These are phyloP conservation scores for Cladosporium sp. DNA, from an alignment of 2,329 filamentous ascomycete genomes.

Conservation along the genomic window DNA sequence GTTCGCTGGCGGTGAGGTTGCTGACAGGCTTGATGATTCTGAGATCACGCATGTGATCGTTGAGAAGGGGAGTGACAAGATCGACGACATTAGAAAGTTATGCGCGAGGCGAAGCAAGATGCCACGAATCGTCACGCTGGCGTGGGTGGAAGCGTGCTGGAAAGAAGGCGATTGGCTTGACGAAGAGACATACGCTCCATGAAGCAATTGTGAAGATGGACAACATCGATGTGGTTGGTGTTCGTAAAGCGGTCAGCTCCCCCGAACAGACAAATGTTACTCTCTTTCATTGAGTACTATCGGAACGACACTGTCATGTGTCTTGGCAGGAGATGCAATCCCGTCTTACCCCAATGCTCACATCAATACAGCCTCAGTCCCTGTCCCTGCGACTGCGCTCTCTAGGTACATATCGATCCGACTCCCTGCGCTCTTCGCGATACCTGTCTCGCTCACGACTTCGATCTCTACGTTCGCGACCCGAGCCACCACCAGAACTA, in stretches of 20 bases:
- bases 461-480: constrained; percentile 25
- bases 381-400: constrained; percentile 12
- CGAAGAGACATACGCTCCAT: constrained; percentile 58
- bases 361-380: neutral
- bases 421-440: constrained; percentile 34
- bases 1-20: constrained; percentile 69
- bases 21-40: constrained; percentile 52
- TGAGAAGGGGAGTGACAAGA: constrained; percentile 48
- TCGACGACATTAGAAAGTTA: constrained; percentile 26
- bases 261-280: neutral
- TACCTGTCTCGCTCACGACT: constrained; percentile 34
- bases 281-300: neutral
- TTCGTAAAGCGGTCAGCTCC: neutral
- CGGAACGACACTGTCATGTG: neutral
- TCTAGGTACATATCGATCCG: constrained; percentile 38
- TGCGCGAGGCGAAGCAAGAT: constrained; percentile 42
- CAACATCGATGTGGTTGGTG: too few relatives aligned
- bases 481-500: constrained; percentile 16
- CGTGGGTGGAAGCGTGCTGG: constrained; percentile 83
- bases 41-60: constrained; percentile 72
- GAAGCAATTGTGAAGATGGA: neutral
- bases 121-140: constrained; percentile 66
- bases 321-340: neutral
- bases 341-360: neutral
- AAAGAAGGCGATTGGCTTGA: constrained; percentile 73